Evolutionary conservation across 192 early-diverging fungal species (phyloP), one percentile per base, ranked within the genome.

Genomic region (Rhizophagus sp.): DNA sequence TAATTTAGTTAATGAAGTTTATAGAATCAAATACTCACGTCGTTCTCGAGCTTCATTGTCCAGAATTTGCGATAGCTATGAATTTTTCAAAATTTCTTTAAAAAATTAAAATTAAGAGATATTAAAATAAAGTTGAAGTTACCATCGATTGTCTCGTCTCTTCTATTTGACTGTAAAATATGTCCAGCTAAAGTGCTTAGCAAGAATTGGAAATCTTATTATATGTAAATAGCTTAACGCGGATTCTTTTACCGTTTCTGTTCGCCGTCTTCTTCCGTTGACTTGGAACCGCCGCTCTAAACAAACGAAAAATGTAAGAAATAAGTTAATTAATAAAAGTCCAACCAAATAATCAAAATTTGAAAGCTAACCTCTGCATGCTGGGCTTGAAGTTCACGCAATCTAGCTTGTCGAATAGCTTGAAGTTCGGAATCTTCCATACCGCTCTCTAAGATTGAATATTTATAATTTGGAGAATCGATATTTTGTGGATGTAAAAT

Each of bases 61-160:
- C 34, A 99, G 87, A 44, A 96, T 91, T 89, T 96, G 94, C 22
- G 88, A 83, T 24, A 98, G 84, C 93, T 95, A 72, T 41, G 25
- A 19, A 39, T 4, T 61, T 62, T 49, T 15, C 30, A 72, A 49
- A 65, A 11, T 24, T 7, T 17, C 49, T 44, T 2, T 44, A 47
- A 52, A 47, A 83, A 30, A 65, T 52, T 1, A 7, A 34, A 36
- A 13, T 30, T 30, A 30, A 30, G 15, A 33, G 17, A 52, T 19
- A 15, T 52, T 17, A 15, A 52, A 52, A 4, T 52, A 52, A 66
- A 71, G 75, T 39, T n/a, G 74, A 7, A 30, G 76, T 19, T 84
- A 94, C 92, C 92, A 96, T 93, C 19, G 85, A 90, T 74, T 92
- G 84, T 30, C 96, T 91, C 88, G 91, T 90, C 82, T 98, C 96